Conservation (phyloP, 495 filamentous ascomycete species). For the Penicillium bovifimosum region DNA sequence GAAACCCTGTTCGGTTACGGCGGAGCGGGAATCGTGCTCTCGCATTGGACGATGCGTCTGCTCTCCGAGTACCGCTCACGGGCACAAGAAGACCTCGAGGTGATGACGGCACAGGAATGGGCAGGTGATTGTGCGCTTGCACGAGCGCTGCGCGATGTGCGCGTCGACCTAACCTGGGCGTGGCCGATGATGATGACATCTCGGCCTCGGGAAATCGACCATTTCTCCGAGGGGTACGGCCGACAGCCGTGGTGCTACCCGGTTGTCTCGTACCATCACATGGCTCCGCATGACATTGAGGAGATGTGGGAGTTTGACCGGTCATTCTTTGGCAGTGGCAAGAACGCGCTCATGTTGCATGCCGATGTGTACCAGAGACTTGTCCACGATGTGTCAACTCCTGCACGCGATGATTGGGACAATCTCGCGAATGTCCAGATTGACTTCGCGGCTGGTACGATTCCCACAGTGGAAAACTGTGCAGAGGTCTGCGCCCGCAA, state of each 20-base stretch:
- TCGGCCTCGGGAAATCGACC: slow-evolving; percentile 34
- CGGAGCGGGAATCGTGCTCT: slow-evolving; percentile 55
- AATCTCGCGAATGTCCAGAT: slow-evolving; percentile 23
- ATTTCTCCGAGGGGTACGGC: slow-evolving; percentile 33
- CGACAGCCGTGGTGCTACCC: slow-evolving; percentile 47
- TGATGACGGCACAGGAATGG: slow-evolving; percentile 28
- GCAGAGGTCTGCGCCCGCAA: slow-evolving; percentile 33
- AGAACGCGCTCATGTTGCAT: slow-evolving; percentile 27
- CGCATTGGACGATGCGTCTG: slow-evolving; percentile 18
- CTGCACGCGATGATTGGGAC: slow-evolving; percentile 28
- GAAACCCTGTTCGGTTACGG: slow-evolving; percentile 53
- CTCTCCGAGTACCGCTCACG: slow-evolving; percentile 16
- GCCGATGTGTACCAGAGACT: slow-evolving; percentile 30
- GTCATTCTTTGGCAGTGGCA: slow-evolving; percentile 37
- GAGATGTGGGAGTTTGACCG: slow-evolving; percentile 43
- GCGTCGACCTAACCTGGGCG: slow-evolving; percentile 28
- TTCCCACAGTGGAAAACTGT: slow-evolving; percentile 29
- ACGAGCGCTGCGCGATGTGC: slow-evolving; percentile 32
- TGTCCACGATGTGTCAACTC: slow-evolving; percentile 17
- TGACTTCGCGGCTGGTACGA: slow-evolving; percentile 15
- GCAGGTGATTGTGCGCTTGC: slow-evolving; percentile 39
- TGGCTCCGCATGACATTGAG: slow-evolving; percentile 36
- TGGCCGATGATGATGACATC: slow-evolving; percentile 38
- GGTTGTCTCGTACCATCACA: slow-evolving; percentile 45
- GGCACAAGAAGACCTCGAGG: slow-evolving; percentile 21